phyloP scores from a whole-genome alignment of 2,329 filamentous ascomycete species.

The Fusarium dimerum region DNA sequence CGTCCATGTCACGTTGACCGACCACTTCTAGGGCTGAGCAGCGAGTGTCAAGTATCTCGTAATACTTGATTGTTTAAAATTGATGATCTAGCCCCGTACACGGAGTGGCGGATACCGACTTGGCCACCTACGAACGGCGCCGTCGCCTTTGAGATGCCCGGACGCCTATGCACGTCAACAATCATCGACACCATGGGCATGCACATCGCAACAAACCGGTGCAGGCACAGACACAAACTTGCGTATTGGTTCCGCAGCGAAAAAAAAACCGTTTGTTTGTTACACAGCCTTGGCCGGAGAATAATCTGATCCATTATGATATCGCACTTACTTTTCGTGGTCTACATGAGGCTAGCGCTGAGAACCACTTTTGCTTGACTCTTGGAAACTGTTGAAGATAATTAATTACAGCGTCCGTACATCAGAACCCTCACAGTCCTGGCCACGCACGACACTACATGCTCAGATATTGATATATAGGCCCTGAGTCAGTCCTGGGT shows the following conservation, averaged over 20 bases:
- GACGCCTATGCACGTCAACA: constrained; percentile 30
- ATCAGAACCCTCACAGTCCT: constrained; percentile 27
- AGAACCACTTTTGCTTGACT: constrained; percentile 34
- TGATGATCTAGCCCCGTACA: not conserved
- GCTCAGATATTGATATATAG: constrained; percentile 23
- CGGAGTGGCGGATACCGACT: constrained; percentile 16
- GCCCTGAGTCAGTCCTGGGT: constrained; percentile 15
- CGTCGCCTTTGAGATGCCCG: constrained; percentile 17
- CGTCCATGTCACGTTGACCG: constrained; percentile 17
- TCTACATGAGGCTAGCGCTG: constrained; percentile 31
- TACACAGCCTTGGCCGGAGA: constrained; percentile 33
- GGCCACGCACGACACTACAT: constrained; percentile 28
- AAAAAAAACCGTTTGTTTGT: constrained; percentile 21
- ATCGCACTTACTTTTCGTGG: constrained; percentile 29
- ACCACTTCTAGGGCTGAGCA: constrained; percentile 30
- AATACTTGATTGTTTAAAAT: not conserved
- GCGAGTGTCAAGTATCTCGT: not conserved
- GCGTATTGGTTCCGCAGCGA: constrained; percentile 27
- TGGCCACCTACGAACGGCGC: constrained; percentile 23
- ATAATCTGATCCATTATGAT: constrained; percentile 32
- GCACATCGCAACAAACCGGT: constrained; percentile 20
- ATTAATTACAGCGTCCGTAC: too few relatives aligned
- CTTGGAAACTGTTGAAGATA: constrained; percentile 10
- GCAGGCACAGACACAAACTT: constrained; percentile 27
- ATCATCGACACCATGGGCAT: constrained; percentile 23